These are phyloP conservation scores for Pseudocohnilembus persalinus DNA, from an alignment of 169 alveolate genomes.

Conservation along the genomic window DNA sequence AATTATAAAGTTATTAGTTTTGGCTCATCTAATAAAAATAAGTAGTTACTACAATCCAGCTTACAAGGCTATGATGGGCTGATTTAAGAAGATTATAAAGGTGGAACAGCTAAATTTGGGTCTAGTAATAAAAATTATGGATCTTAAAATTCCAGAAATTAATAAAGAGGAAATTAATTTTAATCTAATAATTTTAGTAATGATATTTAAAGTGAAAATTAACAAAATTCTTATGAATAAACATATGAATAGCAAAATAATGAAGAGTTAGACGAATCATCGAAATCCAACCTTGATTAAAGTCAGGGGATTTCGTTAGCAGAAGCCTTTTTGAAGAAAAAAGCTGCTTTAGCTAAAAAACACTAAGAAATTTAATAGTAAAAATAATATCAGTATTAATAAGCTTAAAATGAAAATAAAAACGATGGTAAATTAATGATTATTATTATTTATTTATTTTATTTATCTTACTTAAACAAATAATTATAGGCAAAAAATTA, in stretches of 20 bases:
- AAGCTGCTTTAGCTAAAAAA: slow-evolving; percentile 20
- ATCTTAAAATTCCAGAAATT: too few relatives aligned
- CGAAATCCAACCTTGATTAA: too few relatives aligned
- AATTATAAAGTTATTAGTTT: neutral
- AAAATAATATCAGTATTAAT: neutral
- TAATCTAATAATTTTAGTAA: too few relatives aligned
- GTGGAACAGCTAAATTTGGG: neutral
- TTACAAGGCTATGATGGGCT: neutral
- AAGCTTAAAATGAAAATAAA: neutral
- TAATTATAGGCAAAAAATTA: neutral
- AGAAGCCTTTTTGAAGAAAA: slow-evolving; percentile 5
- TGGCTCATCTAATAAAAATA: neutral
- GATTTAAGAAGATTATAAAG: neutral
- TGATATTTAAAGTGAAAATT: neutral
- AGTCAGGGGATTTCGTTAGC: too few relatives aligned
- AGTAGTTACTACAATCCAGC: neutral
- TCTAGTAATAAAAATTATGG: too few relatives aligned
- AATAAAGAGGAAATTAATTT: too few relatives aligned
- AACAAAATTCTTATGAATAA: neutral
- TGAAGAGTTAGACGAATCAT: too few relatives aligned
- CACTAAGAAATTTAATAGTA: slow-evolving; percentile 2
- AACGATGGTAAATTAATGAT: too few relatives aligned
- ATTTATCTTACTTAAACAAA: too few relatives aligned
- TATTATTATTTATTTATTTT: too few relatives aligned
- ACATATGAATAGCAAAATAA: neutral